Evolutionary conservation across 2,329 filamentous ascomycete genomes (phyloP).

Genomic region (Aspergillus aculeatus): DNA sequence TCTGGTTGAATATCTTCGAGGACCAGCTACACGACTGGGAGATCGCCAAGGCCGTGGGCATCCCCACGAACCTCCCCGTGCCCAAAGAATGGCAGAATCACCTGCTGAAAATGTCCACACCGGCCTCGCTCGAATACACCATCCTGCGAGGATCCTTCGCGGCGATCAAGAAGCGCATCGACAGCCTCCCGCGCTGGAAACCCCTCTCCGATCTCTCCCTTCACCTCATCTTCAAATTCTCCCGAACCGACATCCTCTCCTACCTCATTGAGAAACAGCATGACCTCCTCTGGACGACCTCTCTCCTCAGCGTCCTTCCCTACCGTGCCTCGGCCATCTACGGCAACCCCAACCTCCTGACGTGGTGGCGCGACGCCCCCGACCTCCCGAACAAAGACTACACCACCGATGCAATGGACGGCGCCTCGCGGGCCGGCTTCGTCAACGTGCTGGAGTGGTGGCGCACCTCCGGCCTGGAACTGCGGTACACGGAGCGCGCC

Average conservation of each 20-base stretch:
- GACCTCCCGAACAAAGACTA: slow-evolving; percentile 86
- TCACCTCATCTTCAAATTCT: slow-evolving; percentile 89
- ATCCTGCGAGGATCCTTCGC: slow-evolving; percentile 70
- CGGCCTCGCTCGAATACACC: slow-evolving; percentile 78
- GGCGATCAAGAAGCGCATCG: slow-evolving; percentile 72
- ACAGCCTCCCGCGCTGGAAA: slow-evolving; percentile 64
- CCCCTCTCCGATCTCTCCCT: slow-evolving; percentile 78
- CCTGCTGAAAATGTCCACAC: slow-evolving; percentile 62
- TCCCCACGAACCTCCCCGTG: slow-evolving; percentile 74
- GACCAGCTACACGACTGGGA: slow-evolving; percentile 86
- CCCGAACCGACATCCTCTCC: slow-evolving; percentile 72
- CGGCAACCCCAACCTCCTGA: slow-evolving; percentile 76
- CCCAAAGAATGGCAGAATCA: slow-evolving; percentile 71
- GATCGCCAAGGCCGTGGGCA: slow-evolving; percentile 73
- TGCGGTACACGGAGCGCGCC: slow-evolving; percentile 83
- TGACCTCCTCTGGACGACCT: slow-evolving; percentile 82
- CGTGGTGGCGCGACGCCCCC: slow-evolving; percentile 85
- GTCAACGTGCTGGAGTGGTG: slow-evolving; percentile 88
- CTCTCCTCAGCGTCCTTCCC: slow-evolving; percentile 75
- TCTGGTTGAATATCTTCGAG: slow-evolving; percentile 83
- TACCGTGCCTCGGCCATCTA: slow-evolving; percentile 87
- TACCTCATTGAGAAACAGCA: slow-evolving; percentile 66
- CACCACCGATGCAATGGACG: slow-evolving; percentile 78
- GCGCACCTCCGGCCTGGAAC: slow-evolving; percentile 73
- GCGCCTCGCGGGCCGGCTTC: slow-evolving; percentile 81